phyloP scores from a whole-genome alignment of 2,329 filamentous ascomycete genomes.

The Colletotrichum sp. region DNA sequence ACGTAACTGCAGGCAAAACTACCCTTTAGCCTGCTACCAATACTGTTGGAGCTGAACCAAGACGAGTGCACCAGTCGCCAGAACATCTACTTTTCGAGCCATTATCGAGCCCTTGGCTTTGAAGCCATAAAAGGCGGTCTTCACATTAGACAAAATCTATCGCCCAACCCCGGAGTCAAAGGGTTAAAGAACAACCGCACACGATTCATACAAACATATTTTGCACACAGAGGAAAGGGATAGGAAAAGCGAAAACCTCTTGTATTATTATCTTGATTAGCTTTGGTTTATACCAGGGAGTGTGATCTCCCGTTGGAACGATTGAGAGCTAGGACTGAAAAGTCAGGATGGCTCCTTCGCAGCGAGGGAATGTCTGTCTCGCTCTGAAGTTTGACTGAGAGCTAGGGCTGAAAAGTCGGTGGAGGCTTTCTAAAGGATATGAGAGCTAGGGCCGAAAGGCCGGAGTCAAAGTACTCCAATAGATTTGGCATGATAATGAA shows the following conservation, averaged over 20 bases:
- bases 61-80: background rate
- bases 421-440: background rate
- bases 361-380: background rate
- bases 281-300: conserved; percentile 8
- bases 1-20: background rate
- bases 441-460: background rate
- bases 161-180: background rate
- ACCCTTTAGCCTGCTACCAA: background rate
- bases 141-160: background rate
- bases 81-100: background rate
- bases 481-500: conserved; percentile 19
- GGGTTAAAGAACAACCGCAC: background rate
- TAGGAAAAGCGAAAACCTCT: background rate
- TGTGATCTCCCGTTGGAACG: background rate
- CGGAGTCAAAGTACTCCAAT: background rate
- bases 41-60: background rate
- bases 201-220: background rate
- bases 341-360: background rate
- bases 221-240: background rate
- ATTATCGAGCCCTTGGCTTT: background rate
- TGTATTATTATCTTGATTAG: conserved; percentile 15
- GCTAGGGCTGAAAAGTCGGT: background rate
- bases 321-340: background rate
- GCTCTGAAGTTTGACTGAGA: background rate
- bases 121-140: background rate